Base-by-base conservation (phyloP, 2,329 filamentous ascomycete species). In the Colletotrichum graminicola region DNA sequence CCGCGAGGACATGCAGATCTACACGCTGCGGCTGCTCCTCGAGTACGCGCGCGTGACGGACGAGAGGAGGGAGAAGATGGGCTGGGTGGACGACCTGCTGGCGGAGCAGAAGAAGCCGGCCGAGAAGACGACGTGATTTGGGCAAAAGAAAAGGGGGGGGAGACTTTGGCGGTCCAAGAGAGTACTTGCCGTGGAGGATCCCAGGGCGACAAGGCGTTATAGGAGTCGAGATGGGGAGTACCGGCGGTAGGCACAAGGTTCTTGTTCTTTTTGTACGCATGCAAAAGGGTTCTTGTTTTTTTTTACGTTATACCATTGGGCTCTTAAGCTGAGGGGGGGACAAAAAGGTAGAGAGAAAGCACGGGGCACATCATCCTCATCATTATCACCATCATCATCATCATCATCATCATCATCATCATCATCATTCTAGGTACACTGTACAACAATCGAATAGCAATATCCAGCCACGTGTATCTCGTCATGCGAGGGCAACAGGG, bases 1-100 rank as follows among this genome's bases (percentile, higher is more conserved):
- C 69, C 88, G 85, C 75, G 91, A 93, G 76, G 92, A 94, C 76
- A 93, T 94, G 91, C 86, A 90, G 76, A 84, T 94, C 11, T 94
- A 94, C 77, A 85, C 90, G 11, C 82, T 91, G 65, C 82, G 92
- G 54, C 76, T 94, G 74, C 79, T 92, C 64, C 81, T 92, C 41
- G 90, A 92, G 80, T 92, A 91, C 73, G 90, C 85, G 7, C 82
- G 89, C 23, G 76, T 91, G 16, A 80, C 82, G 49, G 87, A 88
- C 66, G 86, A 88, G 49, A 77, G 82, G 62, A 79, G 88, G 63
- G 85, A 87, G 73, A 79, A 75, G 39, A 82, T 90, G 84, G 88
- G 88, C 1, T 90, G 86, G 85, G 86, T 88, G 2, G 83, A 82
- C 10, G 88, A 89, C 76, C 75, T 88, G 70, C 59, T 82, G 54